Base-by-base conservation (phyloP, 2,329 filamentous ascomycete species). In the Coniochaeta sp. region DNA sequence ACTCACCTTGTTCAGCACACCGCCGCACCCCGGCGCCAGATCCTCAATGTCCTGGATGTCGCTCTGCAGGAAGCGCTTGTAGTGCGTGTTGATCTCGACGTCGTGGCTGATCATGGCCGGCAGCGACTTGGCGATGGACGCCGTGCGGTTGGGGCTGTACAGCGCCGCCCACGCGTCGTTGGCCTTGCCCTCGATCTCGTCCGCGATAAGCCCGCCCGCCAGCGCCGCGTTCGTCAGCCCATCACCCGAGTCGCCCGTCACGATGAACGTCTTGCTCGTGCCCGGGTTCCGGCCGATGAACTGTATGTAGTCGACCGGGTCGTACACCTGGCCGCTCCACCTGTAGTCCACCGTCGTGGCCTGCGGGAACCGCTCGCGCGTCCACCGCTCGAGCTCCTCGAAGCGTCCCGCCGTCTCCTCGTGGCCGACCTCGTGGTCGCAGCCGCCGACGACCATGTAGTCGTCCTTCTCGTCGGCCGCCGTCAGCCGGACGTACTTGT, bases 381-480 rank as follows among this genome's bases (percentile, higher is more conserved):
- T 75, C 83, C 82, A 85, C 0, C 66, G 65, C 66, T 83, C 81
- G 4, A 85, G 75, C 64, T 83, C 78, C 1, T 72, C 69, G 61
- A 80, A 83, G 7, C 79, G 77, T 0, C 74, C 75, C 0, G 71
- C 66, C 1, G 77, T 72, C 2, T 75, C 70, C 50, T 79, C 76
- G 63, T 84, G 80, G 0, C 82, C 81, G n/a, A 84, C 81, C 66
- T 82, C 81, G 72, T 85, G 82, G 64, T 85, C 82, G 57, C 79
- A 78, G 1, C 82, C 82, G 7, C 82, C 82, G 6, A 84, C 75
- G 5, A 86, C 71, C 56, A 85, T 66, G 67, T 84, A 85, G 63
- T 84, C 81, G 50, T 82, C 70, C 59, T 78, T 70, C 0, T 79
- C 75, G 59, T 85, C 81, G 65, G 81, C 83, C 0, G 68, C 71